Conservation (phyloP, 1,284 basidiomycete species). For the Ustilago loliicola region DNA sequence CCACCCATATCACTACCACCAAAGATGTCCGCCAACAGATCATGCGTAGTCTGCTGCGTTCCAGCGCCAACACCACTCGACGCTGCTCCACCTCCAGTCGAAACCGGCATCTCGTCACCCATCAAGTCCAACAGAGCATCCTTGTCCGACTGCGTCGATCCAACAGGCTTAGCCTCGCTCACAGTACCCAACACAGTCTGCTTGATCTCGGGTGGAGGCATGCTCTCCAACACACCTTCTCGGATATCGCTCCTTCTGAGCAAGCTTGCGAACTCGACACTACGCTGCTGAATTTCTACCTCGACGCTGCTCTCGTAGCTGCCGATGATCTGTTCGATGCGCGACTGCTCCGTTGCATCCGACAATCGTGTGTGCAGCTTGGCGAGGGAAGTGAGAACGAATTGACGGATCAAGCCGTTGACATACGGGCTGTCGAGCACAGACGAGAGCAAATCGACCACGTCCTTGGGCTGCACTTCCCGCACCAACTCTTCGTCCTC, state of each 20-base stretch:
- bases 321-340: conserved; percentile 81
- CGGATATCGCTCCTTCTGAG: conserved; percentile 79
- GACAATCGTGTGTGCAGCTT: conserved; percentile 85
- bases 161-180: conserved; percentile 65
- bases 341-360: conserved; percentile 77
- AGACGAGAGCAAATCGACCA: conserved; percentile 87
- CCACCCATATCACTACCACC: conserved; percentile 74
- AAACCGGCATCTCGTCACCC: conserved; percentile 61
- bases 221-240: conserved; percentile 93
- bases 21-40: conserved; percentile 93
- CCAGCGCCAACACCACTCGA: conserved; percentile 8
- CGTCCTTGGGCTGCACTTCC: conserved; percentile 78
- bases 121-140: conserved; percentile 62
- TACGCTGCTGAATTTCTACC: conserved; percentile 93
- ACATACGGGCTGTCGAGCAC: conserved; percentile 94
- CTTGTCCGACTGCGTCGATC: conserved; percentile 61
- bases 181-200: conserved; percentile 65
- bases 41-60: conserved; percentile 80
- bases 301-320: conserved; percentile 85
- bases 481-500: conserved; percentile 80
- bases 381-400: conserved; percentile 87
- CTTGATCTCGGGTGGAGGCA: conserved; percentile 95
- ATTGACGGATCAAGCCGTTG: conserved; percentile 91
- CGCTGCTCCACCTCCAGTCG: conserved; percentile 19
- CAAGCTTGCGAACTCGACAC: conserved; percentile 91